Conservation (phyloP, 73 alveolate genomes). For the Blepharisma stoltei region DNA sequence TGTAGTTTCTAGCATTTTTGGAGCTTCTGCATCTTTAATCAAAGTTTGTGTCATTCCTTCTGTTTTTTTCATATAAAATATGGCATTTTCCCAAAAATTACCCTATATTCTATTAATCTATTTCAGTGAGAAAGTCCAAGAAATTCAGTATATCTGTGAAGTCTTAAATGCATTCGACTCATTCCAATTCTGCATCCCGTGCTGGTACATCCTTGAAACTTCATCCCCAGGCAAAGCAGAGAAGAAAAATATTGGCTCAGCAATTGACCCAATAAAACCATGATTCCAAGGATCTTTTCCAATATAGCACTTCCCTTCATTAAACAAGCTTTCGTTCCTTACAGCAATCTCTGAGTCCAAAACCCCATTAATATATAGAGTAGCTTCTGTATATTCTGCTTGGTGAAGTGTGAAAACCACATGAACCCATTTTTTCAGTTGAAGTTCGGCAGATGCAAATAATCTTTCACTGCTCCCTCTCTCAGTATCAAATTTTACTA, state of each 20-base stretch:
- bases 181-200: constrained; percentile 45
- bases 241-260: constrained; percentile 58
- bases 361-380: constrained; percentile 60
- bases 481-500: constrained; percentile 12
- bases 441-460: constrained; percentile 4
- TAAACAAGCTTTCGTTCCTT: constrained; percentile 52
- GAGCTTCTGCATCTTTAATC: constrained; percentile 41
- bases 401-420: neutral
- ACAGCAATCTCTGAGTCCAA: constrained; percentile 63
- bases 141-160: too few relatives aligned
- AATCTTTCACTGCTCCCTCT: constrained; percentile 24
- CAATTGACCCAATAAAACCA: constrained; percentile 65
- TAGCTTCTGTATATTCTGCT: constrained; percentile 58
- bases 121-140: constrained; percentile 45
- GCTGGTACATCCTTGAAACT: constrained; percentile 42
- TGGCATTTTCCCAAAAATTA: constrained; percentile 51
- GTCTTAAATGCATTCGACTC: constrained; percentile 36
- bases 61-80: constrained; percentile 47
- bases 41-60: constrained; percentile 52
- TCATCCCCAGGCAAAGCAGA: constrained; percentile 46
- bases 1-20: constrained; percentile 41
- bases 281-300: constrained; percentile 71
- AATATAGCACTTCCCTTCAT: constrained; percentile 31
- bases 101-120: constrained; percentile 47
- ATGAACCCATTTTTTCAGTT: constrained; percentile 20